Base-by-base conservation (phyloP, 345 rosid species). In the Laguncularia racemosa region DNA sequence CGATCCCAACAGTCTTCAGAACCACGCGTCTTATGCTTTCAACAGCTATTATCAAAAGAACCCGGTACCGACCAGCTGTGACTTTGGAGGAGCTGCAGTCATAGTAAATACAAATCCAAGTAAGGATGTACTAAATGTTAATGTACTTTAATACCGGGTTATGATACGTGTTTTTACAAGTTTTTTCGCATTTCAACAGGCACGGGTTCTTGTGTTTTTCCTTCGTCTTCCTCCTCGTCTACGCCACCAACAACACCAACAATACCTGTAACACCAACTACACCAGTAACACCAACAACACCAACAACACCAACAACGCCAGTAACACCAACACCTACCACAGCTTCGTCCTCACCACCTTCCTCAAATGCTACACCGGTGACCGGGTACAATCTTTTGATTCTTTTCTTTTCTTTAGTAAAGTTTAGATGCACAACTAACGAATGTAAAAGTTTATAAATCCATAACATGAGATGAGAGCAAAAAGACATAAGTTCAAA, bases 11-110 rank as follows among this genome's bases (percentile, higher is more conserved):
- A 63, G 76, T 51, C 71, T 90, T 50, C 95, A 84, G 65, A 84
- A 65, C 69, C 99, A 90, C 65, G 99, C 97, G 8, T 95, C 99
- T 0, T 81, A 45, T 69, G 99, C 97, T 14, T 90, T 95, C 77
- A 95, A 95, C 60, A 88, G 86, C 76, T 95, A 95, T 70, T 95
- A 89, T 53, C 96, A 87, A 72, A 88, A 79, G 76, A 88, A 82
- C 63, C 95, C 95, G 26, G 68, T 50, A 51, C 78, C 96, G 6
- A 68, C 88, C 43, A 88, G 99, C 72, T 90, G 99, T 46, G 89
- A 95, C 54, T 95, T 95, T 50, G 92, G 97, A 38, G 97, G 97
- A 44, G 56, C 79, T 2, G 99, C 96, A 1, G 40, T 63, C 26
- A 20, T 81, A 19, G 88, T 84, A 20, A 76, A 46, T 76, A 50